Conservation (phyloP, 495 filamentous ascomycete genomes). For the Haplographium delicatum region DNA sequence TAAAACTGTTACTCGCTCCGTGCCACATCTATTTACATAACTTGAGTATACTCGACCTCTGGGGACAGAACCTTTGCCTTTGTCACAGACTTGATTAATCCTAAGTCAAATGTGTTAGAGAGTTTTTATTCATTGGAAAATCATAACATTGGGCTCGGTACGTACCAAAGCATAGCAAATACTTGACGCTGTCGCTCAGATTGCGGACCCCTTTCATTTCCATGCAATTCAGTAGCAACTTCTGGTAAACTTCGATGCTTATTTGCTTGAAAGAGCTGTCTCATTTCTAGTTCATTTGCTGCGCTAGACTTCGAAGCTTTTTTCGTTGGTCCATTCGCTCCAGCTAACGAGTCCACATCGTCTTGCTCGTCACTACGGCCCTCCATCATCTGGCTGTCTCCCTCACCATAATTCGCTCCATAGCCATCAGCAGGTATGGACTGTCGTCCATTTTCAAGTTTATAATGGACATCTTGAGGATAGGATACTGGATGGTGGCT, state of each 20-base stretch:
- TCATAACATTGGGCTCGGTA: neutral
- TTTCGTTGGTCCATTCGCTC: constrained; percentile 47
- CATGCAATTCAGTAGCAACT: constrained; percentile 70
- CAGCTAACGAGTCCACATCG: constrained; percentile 55
- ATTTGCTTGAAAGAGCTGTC: constrained; percentile 74
- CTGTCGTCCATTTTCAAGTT: constrained; percentile 31
- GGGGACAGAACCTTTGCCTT: constrained; percentile 78
- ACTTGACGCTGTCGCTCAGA: constrained; percentile 94
- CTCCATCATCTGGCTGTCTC: constrained; percentile 61
- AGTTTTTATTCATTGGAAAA: neutral
- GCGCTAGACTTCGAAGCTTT: constrained; percentile 65
- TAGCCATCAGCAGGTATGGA: constrained; percentile 47
- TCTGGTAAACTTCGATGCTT: constrained; percentile 70
- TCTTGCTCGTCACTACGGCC: constrained; percentile 58
- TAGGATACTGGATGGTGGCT: constrained; percentile 30
- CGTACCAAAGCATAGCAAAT: constrained; percentile 96
- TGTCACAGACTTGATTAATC: constrained; percentile 77
- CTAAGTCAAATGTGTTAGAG: constrained; percentile 36
- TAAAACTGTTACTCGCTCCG: constrained; percentile 83
- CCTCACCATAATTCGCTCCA: constrained; percentile 54
- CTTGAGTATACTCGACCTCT: constrained; percentile 88
- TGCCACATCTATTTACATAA: constrained; percentile 86
- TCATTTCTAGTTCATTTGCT: constrained; percentile 87
- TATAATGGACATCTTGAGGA: constrained; percentile 15
- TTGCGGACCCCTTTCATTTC: constrained; percentile 61